Conservation (phyloP, 768 basidiomycete species). For the Amanita phalloides region DNA sequence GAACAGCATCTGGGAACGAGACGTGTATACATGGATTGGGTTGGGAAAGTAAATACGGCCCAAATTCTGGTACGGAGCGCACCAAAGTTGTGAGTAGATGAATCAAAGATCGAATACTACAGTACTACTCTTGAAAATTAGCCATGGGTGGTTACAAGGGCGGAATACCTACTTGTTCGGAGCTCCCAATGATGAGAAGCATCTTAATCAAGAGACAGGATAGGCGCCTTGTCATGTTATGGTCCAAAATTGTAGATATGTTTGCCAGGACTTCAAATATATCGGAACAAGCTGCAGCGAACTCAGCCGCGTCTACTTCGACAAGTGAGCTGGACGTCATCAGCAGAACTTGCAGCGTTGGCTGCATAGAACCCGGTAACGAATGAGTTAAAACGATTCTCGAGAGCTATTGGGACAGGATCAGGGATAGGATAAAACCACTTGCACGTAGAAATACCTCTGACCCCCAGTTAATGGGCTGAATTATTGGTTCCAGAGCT, state of each 20-base stretch:
- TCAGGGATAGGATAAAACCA: conserved; percentile 4
- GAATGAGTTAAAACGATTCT: conserved; percentile 52
- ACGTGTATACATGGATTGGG: conserved; percentile 16
- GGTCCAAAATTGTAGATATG: conserved; percentile 20
- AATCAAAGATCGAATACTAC: conserved; percentile 38
- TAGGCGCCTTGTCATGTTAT: conserved; percentile 18
- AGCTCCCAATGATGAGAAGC: conserved; percentile 21
- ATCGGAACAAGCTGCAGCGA: conserved; percentile 29
- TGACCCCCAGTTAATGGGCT: conserved; percentile 37
- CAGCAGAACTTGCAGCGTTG: conserved; percentile 46
- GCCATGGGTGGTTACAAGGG: conserved; percentile 5
- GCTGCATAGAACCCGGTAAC: conserved; percentile 20
- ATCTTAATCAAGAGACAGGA: conserved; percentile 30
- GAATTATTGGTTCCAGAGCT: conserved; percentile 15
- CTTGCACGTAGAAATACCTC: conserved; percentile 30
- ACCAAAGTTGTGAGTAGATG: conserved; percentile 38
- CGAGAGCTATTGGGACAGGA: conserved; percentile 32
- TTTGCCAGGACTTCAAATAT: conserved; percentile 37
- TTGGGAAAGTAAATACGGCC: conserved; percentile 23
- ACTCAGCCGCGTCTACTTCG: conserved; percentile 13
- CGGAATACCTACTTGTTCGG: conserved; percentile 28
- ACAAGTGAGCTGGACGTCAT: conserved; percentile 9
- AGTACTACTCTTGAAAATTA: conserved; percentile 23
- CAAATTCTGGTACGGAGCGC: conserved; percentile 39
- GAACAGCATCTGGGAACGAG: conserved; percentile 28